Evolutionary conservation across 306 rosid species (phyloP), one percentile per base, ranked within the genome.

Genomic region (Hippophae gyantsensis): DNA sequence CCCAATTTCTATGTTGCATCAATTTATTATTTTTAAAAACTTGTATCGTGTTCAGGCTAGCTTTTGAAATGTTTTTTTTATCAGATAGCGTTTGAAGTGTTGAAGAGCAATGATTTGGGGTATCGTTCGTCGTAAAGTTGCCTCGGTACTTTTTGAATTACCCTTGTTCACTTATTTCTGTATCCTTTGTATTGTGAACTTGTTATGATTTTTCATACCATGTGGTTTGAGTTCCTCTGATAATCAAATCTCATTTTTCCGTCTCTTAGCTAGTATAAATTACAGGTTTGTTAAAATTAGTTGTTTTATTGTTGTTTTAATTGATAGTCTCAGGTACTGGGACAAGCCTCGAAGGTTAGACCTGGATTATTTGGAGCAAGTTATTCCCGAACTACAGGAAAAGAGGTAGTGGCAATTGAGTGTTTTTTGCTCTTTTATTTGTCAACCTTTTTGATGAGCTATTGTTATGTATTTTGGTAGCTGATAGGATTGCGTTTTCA

Each of bases 91-190:
- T 58, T 57, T 51, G 58, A 52, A 73, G 74, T 56, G 26, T 23
- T 45, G 48, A 61, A 43, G 58, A 64, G 69, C 51, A 48, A 78
- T 78, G 83, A 78, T 70, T 70, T 67, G 74, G 76, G 79, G 76
- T n/a, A 49, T 75, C 43, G 53, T 78, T 62, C 74, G 83, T 64
- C 79, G 79, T 32, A 70, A 67, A 78, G 74, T 56, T 38, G 63
- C 73, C 54, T 67, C 77, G 83, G 79, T 78, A 78, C 6, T 38
- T 6, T 10, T 6, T 6, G 32, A 48, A 14, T 27, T 18, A 48
- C 9, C 38, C 7, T 61, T 5, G 10, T 26, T 13, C 2, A 3
- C 7, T 12, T 61, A 18, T 49, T 7, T 49, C 14, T 49, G 9
- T 23, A 49, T 12, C 7, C 8, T 49, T 49, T 10, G 14, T 49